Conservation (phyloP, 208 protist species). For the Eutreptiella sp. region DNA sequence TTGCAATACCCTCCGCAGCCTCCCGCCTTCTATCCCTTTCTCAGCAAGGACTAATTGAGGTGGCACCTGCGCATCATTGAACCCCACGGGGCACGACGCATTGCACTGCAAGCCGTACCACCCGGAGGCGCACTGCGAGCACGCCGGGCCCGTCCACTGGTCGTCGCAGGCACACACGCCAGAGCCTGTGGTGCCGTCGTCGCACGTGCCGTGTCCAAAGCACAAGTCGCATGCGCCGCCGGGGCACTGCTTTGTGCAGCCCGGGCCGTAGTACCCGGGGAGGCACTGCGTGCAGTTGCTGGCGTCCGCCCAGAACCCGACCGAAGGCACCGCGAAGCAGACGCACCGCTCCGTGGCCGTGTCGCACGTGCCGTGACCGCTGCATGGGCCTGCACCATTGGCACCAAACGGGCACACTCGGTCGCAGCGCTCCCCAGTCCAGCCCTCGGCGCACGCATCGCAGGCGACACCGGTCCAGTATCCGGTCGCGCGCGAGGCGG, state of each 20-base stretch:
- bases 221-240: not conserved
- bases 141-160: constrained; percentile 5
- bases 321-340: constrained; percentile 3
- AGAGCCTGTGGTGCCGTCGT: constrained; percentile 5
- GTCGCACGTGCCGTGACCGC: constrained; percentile 18
- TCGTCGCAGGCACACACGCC: constrained; percentile 13
- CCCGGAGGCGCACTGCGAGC: constrained; percentile 2
- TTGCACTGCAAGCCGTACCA: not conserved
- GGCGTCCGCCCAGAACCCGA: constrained; percentile 12
- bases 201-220: not conserved
- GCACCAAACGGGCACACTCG: constrained; percentile 16
- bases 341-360: constrained; percentile 4
- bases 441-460: constrained; percentile 21
- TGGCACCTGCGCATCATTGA: no score
- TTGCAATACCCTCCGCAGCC: no score
- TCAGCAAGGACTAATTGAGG: no score
- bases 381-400: constrained; percentile 9
- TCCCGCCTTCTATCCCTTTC: no score
- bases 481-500: not conserved
- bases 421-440: constrained; percentile 12
- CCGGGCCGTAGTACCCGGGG: not conserved
- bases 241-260: not conserved
- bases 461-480: constrained; percentile 10
- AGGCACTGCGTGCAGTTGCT: not conserved
- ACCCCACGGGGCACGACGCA: not conserved